Percentiles rank a stretch among this genome's conserved stretches.
Conservation (phyloP, 371 early-diverging fungal species). For the Entomophthora muscae region DNA sequence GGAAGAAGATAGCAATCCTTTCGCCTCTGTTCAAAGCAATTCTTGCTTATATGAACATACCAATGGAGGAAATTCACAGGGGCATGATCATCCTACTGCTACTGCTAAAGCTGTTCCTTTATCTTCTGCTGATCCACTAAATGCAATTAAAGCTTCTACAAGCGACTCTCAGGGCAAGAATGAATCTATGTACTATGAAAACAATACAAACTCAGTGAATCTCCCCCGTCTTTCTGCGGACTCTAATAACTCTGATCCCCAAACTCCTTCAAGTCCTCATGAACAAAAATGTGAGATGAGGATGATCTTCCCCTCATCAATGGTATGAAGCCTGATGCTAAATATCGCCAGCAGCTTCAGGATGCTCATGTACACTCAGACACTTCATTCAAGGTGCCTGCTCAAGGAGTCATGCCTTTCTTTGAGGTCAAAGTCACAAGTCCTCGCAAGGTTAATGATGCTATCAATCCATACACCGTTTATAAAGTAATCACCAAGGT, state of each 20-base stretch:
- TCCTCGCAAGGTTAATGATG: constrained; percentile 78
- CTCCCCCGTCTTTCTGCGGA: too few relatives aligned
- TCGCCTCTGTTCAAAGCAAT: neutral
- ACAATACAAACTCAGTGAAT: neutral
- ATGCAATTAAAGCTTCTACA: neutral
- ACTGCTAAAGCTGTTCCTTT: neutral
- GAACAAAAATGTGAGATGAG: neutral
- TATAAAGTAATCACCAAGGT: constrained; percentile 78
- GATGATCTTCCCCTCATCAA: neutral
- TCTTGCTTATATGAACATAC: neutral
- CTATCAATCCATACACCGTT: constrained; percentile 65
- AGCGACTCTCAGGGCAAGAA: neutral
- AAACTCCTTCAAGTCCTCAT: neutral
- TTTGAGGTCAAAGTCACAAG: constrained; percentile 66
- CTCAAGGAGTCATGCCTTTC: constrained; percentile 30
- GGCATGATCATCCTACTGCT: neutral
- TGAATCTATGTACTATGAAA: neutral
- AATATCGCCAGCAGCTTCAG: neutral
- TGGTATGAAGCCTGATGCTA: neutral
- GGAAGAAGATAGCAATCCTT: neutral
- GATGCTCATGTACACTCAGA: neutral
- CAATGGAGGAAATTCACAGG: neutral
- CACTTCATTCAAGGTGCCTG: constrained; percentile 6
- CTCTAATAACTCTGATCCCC: neutral
- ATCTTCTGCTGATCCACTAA: constrained; percentile 1